phyloP scores from a whole-genome alignment of 2,329 filamentous ascomycete species.

The Westerdykella sp. region DNA sequence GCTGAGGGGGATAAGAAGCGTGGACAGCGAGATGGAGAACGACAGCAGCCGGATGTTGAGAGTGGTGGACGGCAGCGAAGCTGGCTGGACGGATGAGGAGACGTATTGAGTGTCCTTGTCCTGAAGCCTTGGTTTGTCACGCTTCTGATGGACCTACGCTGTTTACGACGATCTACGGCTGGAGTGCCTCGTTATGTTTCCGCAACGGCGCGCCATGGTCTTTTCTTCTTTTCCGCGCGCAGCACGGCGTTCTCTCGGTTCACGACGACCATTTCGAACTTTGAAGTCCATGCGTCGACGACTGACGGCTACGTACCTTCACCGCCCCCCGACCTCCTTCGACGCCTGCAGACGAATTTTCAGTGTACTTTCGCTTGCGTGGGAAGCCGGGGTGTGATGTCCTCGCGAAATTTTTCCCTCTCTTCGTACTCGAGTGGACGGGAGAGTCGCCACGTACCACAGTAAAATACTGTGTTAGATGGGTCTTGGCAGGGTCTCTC shows the following conservation, averaged over 20 bases:
- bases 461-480: background rate
- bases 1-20: conserved; percentile 38
- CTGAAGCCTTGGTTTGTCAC: conserved; percentile 2
- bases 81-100: conserved; percentile 49
- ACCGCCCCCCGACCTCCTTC: too few relatives aligned
- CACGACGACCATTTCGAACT: conserved; percentile 1
- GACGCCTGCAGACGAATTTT: too few relatives aligned
- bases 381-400: too few relatives aligned
- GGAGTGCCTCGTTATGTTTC: conserved; percentile 9
- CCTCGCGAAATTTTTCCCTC: conserved; percentile 11
- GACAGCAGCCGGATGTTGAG: conserved; percentile 41
- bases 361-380: too few relatives aligned
- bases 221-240: conserved; percentile 2
- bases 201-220: conserved; percentile 3
- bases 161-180: conserved; percentile 9
- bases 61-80: conserved; percentile 47
- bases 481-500: too few relatives aligned
- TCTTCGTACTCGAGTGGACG: conserved; percentile 12
- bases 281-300: conserved; percentile 1
- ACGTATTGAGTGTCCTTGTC: conserved; percentile 19
- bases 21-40: conserved; percentile 39
- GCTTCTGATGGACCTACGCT: conserved; percentile 3
- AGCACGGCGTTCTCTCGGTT: background rate
- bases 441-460: conserved; percentile 27
- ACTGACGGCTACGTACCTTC: background rate